A percentile compares a stretch with the other conserved stretches of the same genome.
phyloP scores from a whole-genome alignment of 1,284 basidiomycete genomes.

The Austroboletus novae-zelandiae region DNA sequence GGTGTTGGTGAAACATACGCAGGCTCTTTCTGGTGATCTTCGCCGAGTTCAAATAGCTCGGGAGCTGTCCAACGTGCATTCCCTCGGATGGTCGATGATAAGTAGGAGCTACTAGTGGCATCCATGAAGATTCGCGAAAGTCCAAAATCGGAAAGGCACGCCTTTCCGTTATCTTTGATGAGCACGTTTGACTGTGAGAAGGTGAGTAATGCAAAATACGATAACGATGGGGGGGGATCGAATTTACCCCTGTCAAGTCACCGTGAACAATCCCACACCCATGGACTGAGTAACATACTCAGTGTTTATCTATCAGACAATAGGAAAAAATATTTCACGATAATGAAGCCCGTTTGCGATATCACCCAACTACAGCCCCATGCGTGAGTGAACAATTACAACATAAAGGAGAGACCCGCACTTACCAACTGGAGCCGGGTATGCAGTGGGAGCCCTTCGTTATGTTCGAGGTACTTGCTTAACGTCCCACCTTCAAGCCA shows the following conservation, averaged over 20 bases:
- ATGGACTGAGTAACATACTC: slow-evolving; percentile 11
- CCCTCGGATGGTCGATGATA: slow-evolving; percentile 27
- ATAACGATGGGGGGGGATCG: no score
- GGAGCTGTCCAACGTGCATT: slow-evolving; percentile 31
- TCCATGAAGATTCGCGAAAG: slow-evolving; percentile 33
- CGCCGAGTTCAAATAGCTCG: slow-evolving; percentile 19
- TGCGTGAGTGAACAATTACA: slow-evolving; percentile 1
- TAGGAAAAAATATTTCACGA: slow-evolving; percentile 9
- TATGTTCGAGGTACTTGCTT: slow-evolving; percentile 16
- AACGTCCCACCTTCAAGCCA: slow-evolving; percentile 24
- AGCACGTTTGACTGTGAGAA: slow-evolving; percentile 32
- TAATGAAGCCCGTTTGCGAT: slow-evolving; percentile 23
- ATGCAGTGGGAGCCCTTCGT: slow-evolving; percentile 4
- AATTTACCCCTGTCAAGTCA: slow-evolving; percentile 25
- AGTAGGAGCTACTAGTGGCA: slow-evolving; percentile 27
- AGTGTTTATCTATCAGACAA: not conserved
- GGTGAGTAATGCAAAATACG: not conserved
- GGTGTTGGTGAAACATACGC: not conserved
- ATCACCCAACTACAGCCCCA: slow-evolving; percentile 16
- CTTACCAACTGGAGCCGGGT: slow-evolving; percentile 15
- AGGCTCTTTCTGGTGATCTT: slow-evolving; percentile 3
- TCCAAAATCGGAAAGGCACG: slow-evolving; percentile 27
- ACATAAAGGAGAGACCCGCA: not conserved
- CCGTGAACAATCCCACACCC: slow-evolving; percentile 24
- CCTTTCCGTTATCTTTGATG: slow-evolving; percentile 26